Percentiles rank a stretch among this genome's conserved stretches.
phyloP scores from a whole-genome alignment of 768 basidiomycete genomes.

The Collybia sordida region DNA sequence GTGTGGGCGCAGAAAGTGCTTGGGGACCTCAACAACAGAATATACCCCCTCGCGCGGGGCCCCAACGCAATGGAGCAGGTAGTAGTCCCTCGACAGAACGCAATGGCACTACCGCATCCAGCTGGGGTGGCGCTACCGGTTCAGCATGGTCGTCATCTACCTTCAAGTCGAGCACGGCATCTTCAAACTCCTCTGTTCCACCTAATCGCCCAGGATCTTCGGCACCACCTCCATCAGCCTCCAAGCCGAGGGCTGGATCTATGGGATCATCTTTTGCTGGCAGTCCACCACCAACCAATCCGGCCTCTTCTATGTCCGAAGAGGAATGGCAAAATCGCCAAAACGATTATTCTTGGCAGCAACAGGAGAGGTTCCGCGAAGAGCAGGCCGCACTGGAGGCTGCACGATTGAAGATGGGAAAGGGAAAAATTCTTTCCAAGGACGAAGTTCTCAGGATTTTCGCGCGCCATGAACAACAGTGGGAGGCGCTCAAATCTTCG shows the following conservation, averaged over 20 bases:
- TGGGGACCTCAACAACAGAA: conserved; percentile 25
- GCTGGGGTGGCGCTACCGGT: conserved; percentile 10
- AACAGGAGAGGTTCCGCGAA: conserved; percentile 67
- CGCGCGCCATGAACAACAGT: conserved; percentile 61
- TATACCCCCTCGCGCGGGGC: conserved; percentile 6
- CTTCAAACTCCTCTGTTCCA: conserved; percentile 18
- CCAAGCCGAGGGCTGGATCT: conserved; percentile 32
- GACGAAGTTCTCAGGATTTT: conserved; percentile 58
- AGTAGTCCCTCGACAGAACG: conserved; percentile 22
- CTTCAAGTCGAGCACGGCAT: conserved; percentile 17
- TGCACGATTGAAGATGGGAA: conserved; percentile 48
- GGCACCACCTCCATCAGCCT: conserved; percentile 14
- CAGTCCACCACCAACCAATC: conserved; percentile 16
- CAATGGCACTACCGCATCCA: conserved; percentile 7
- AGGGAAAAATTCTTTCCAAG: conserved; percentile 51
- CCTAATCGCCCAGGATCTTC: conserved; percentile 23
- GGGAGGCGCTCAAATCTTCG: conserved; percentile 46
- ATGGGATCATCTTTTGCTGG: conserved; percentile 28
- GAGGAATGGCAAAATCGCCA: conserved; percentile 63
- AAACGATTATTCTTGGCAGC: conserved; percentile 59
- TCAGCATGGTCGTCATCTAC: conserved; percentile 26
- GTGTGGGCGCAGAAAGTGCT: conserved; percentile 31
- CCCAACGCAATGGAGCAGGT: conserved; percentile 12
- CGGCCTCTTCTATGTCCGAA: conserved; percentile 20
- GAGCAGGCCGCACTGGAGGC: conserved; percentile 67